Base-by-base conservation (phyloP, 768 basidiomycete genomes). In the Russula olivacea region DNA sequence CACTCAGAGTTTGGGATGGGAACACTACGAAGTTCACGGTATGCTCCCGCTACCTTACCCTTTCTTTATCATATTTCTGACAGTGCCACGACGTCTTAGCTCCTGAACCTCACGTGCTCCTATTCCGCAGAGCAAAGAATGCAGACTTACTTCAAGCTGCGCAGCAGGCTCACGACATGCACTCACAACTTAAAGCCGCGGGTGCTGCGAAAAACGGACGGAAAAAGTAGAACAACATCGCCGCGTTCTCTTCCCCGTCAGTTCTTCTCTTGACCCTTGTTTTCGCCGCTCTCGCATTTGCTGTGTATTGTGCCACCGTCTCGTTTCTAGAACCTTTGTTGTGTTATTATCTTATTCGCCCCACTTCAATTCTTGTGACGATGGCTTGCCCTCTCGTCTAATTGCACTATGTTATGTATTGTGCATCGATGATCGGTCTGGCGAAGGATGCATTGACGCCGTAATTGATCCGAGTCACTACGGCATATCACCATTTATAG, bases 21-120 rank as follows among this genome's bases (percentile, higher is more conserved):
- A 92, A 71, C 94, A 97, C 70, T 98, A 95, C 70, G 94, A 95
- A 78, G 91, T 95, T n/a, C 95, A 98, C 70, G 91, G 93, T 88
- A 66, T 36, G 6, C 12, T 66, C 41, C n/a, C 17, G 19, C 49
- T 15, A 55, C 56, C 52, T 28, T 17, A 28, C 32, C 28, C 38
- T 43, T 57, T 19, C 58, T 53, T 55, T 21, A 3, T n/a, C 54
- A 59, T 51, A 30, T 21, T 57, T 53, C 48, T 55, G 41, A 57
- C 57, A 28, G 49, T 59, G 21, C 48, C 41, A 11, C 30, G 5
- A 30, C 30, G 30, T 30, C 30, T 12, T 68, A 93, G 92, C 90
- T 47, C 93, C 93, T 9, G 93, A 93, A 74, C 93, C 93, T 11
- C 93, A 96, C 72, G 93, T 97, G 63, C 81, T 98, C 25, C 87